phyloP scores from a whole-genome alignment of 2,329 filamentous ascomycete species.

The Penicillium crustosum region DNA sequence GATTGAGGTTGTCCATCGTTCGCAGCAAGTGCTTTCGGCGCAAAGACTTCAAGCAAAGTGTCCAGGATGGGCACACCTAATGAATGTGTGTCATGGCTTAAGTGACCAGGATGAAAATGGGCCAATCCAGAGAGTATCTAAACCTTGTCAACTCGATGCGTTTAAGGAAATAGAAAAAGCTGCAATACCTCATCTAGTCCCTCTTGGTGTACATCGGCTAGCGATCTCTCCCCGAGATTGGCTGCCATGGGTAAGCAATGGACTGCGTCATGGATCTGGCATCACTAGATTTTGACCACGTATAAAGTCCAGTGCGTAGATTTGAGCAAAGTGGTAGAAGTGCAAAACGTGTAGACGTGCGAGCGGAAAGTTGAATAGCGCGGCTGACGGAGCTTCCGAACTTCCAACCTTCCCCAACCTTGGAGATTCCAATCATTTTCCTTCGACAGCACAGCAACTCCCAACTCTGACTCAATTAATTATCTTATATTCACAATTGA shows the following conservation, averaged over 20 bases:
- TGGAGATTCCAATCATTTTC: background rate
- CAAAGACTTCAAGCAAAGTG: constrained; percentile 41
- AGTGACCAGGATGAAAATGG: constrained; percentile 25
- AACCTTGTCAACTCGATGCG: background rate
- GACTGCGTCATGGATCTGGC: constrained; percentile 27
- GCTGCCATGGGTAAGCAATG: constrained; percentile 40
- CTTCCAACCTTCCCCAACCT: background rate
- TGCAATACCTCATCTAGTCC: constrained; percentile 51
- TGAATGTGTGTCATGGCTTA: constrained; percentile 14
- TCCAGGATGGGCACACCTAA: constrained; percentile 53
- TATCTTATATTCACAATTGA: background rate
- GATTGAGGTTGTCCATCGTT: constrained; percentile 3
- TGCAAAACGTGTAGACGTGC: background rate
- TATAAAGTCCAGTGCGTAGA: background rate
- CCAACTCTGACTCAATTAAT: background rate
- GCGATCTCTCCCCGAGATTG: constrained; percentile 53
- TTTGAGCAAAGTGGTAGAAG: background rate
- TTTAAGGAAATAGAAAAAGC: background rate
- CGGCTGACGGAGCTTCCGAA: constrained; percentile 8
- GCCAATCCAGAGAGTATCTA: constrained; percentile 34
- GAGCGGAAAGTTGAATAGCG: background rate
- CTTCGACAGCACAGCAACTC: background rate
- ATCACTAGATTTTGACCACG: constrained; percentile 47
- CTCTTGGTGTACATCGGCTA: constrained; percentile 53
- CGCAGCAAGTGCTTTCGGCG: constrained; percentile 19